Evolutionary conservation across 108 stramenopile species (phyloP), one percentile per base, ranked within the genome.

Genomic region (Bacterosira constricta): DNA sequence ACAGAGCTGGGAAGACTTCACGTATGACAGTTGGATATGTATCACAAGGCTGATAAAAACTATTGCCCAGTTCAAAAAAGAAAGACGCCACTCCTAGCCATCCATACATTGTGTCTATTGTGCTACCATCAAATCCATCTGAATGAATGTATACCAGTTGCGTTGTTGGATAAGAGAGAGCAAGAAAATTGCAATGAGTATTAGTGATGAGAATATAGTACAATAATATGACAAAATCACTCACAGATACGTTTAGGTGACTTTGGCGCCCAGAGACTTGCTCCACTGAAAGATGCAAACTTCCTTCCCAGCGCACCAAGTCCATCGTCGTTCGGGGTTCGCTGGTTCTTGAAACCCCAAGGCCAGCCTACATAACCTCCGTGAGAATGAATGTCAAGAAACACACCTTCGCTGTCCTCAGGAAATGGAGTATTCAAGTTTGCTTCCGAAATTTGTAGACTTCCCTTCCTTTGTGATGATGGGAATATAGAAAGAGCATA

Each of bases 331-430:
- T 60, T 60, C 23, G 39, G 42, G 7, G 42, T 60, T 21, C 39
- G 59, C 36, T 60, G 39, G 35, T 60, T 60, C 6, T 21, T 26
- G 42, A 41, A 60, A 10, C 59, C 59, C 59, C 59, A 60, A 13
- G 59, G 59, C 59, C 59, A 60, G 8, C 42, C 42, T 2, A 44
- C 26, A 26, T 27, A 3, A 3, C 25, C 26, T 26, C 59, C 59
- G 35, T 60, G 42, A 26, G 59, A 41, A 45, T 60, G 59, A 36
- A 60, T 31, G 35, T 60, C 59, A 5, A 60, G 21, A 31, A 60
- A 60, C 8, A 60, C 36, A 0, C 59, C 59, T 26, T 60, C 35
- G 42, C 42, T 60, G 12, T 45, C 32, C 42, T 38, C 9, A 27
- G 59, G 15, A 37, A 44, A 60, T n/a, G 59, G 42, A 21, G 12